phyloP scores from a whole-genome alignment of 176 grass and related monocot genomes.

The Poa annua region DNA sequence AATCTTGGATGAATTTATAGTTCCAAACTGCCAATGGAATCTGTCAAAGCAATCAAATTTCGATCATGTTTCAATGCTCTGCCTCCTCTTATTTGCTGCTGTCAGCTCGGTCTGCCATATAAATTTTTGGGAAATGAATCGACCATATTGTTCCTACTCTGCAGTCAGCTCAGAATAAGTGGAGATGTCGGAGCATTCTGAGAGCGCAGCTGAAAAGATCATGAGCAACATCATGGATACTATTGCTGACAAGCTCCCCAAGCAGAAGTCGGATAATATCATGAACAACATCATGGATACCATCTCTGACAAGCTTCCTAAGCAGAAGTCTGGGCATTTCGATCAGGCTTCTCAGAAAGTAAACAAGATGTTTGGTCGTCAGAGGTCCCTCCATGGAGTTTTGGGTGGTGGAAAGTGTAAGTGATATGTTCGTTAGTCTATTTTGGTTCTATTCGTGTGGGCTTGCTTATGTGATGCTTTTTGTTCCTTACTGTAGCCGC shows the following conservation, averaged over 20 bases:
- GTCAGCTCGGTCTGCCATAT: neutral
- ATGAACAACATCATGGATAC: slow-evolving; percentile 65
- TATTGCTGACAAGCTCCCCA: slow-evolving; percentile 67
- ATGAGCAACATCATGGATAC: slow-evolving; percentile 64
- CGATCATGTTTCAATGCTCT: neutral
- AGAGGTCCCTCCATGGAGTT: slow-evolving; percentile 66
- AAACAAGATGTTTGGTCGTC: slow-evolving; percentile 71
- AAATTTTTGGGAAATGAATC: neutral
- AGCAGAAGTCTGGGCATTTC: slow-evolving; percentile 66
- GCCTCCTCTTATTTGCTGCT: neutral
- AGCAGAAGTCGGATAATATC: slow-evolving; percentile 80
- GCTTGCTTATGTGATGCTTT: neutral
- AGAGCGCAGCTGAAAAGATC: slow-evolving; percentile 66
- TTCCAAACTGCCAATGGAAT: too few species aligned
- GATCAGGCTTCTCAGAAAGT: slow-evolving; percentile 25
- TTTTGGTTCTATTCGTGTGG: neutral
- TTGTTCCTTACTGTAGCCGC: slow-evolving; percentile 67
- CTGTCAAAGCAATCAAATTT: too few species aligned
- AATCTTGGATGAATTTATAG: too few species aligned
- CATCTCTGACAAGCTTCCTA: slow-evolving; percentile 69
- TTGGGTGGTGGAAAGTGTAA: slow-evolving; percentile 85
- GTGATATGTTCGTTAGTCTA: slow-evolving; percentile 23
- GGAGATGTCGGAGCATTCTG: slow-evolving; percentile 59
- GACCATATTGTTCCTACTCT: neutral
- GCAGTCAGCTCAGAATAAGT: slow-evolving; percentile 20